phyloP scores from a whole-genome alignment of 2,329 filamentous ascomycete genomes.

The Colletotrichum zoysiae region DNA sequence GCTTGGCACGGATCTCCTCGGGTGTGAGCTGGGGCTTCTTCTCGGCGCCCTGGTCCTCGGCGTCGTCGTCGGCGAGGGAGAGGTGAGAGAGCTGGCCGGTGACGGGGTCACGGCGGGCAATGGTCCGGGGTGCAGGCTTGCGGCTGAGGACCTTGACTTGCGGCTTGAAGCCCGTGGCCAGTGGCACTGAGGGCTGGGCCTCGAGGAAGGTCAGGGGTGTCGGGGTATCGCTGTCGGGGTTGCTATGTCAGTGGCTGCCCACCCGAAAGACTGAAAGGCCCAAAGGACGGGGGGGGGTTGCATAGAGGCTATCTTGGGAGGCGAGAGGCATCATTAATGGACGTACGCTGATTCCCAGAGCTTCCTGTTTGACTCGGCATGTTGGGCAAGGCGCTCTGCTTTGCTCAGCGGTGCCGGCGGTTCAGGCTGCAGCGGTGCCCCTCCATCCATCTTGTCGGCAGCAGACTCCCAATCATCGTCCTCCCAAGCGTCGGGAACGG shows the following conservation, averaged over 20 bases:
- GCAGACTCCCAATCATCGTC: conserved; percentile 88
- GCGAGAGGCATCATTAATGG: conserved; percentile 2
- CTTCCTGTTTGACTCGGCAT: conserved; percentile 85
- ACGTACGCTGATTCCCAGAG: conserved; percentile 90
- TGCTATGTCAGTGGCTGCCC: conserved; percentile 6
- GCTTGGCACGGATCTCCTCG: conserved; percentile 82
- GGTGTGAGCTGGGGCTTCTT: conserved; percentile 75
- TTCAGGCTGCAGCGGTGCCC: conserved; percentile 50
- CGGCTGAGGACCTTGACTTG: conserved; percentile 87
- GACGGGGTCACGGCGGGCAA: conserved; percentile 69
- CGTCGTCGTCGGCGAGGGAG: conserved; percentile 67
- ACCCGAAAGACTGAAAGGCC: not conserved
- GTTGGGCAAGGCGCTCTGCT: conserved; percentile 82
- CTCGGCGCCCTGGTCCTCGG: conserved; percentile 72
- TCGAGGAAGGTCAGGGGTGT: conserved; percentile 83
- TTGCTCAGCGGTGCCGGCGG: conserved; percentile 69
- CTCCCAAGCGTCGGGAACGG: conserved; percentile 85
- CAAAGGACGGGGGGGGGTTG: not conserved
- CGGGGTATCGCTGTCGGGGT: conserved; percentile 72
- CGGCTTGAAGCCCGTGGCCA: conserved; percentile 80
- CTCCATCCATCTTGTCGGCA: conserved; percentile 70
- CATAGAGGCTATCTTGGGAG: not conserved
- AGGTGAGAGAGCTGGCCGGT: conserved; percentile 61
- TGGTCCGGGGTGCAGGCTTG: conserved; percentile 73
- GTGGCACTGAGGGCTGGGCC: conserved; percentile 70